phyloP scores from a whole-genome alignment of 768 basidiomycete species.

The Ramaria rubella region DNA sequence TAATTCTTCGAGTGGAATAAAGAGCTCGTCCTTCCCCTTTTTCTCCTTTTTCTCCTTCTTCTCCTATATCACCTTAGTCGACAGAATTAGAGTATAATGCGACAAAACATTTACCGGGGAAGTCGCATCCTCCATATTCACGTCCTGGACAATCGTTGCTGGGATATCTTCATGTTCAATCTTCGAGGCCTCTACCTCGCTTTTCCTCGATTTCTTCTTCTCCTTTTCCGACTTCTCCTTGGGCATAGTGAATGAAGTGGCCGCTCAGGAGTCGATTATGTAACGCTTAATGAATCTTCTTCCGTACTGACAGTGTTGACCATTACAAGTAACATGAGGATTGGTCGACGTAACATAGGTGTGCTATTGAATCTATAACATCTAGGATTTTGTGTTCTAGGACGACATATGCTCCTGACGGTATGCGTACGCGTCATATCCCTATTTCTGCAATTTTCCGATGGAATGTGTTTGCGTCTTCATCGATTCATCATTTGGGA shows the following conservation, averaged over 20 bases:
- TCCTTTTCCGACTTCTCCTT: constrained; percentile 75
- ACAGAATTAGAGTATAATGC: constrained; percentile 13
- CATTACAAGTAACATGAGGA: no score
- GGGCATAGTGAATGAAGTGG: constrained; percentile 34
- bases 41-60: constrained; percentile 49
- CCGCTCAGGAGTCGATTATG: neutral
- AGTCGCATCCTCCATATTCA: constrained; percentile 29
- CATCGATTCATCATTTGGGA: no score
- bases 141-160: constrained; percentile 31
- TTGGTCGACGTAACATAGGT: no score
- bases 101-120: constrained; percentile 1
- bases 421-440: no score
- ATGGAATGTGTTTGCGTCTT: no score
- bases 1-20: constrained; percentile 71
- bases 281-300: neutral
- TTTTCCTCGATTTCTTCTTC: constrained; percentile 53
- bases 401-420: no score
- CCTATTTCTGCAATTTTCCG: no score
- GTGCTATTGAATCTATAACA: no score
- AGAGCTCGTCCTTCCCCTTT: constrained; percentile 58
- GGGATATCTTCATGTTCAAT: constrained; percentile 19
- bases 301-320: no score
- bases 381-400: no score
- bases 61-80: constrained; percentile 18
- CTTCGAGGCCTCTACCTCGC: constrained; percentile 26